phyloP scores from a whole-genome alignment of 176 grass and related monocot genomes.

The Aegilops speltoides region DNA sequence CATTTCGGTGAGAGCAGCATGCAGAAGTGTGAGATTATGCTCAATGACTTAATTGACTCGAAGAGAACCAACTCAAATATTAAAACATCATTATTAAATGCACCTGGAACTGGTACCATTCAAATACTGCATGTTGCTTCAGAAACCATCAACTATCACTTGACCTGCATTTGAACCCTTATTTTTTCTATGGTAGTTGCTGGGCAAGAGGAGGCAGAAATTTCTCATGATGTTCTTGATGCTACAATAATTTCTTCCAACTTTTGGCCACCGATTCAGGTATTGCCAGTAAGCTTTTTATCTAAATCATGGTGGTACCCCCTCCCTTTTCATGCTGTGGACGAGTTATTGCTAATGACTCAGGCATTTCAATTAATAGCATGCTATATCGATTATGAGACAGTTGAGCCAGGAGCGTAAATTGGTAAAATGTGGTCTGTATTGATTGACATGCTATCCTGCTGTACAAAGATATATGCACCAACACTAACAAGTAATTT shows the following conservation, averaged over 20 bases:
- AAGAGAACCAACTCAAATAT: constrained; percentile 98
- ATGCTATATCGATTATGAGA: background rate
- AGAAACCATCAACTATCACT: constrained; percentile 32
- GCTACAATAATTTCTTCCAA: constrained; percentile 95
- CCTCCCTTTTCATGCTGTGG: background rate
- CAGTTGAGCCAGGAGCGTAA: background rate
- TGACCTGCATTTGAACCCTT: constrained; percentile 28
- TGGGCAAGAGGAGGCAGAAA: constrained; percentile 53
- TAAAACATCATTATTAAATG: constrained; percentile 72
- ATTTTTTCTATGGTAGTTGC: constrained; percentile 44
- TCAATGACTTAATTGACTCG: constrained; percentile 96
- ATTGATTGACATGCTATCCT: background rate
- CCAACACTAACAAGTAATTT: background rate
- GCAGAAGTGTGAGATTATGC: constrained; percentile 99
- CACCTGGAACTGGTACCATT: constrained; percentile 37
- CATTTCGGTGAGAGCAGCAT: constrained; percentile 98
- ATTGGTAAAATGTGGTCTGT: background rate
- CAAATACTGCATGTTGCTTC: constrained; percentile 20
- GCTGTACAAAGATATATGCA: background rate
- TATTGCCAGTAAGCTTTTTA: constrained; percentile 28
- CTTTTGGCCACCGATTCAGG: constrained; percentile 98
- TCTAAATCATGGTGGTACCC: constrained; percentile 12
- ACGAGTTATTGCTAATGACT: background rate
- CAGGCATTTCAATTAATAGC: background rate
- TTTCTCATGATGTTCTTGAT: constrained; percentile 85